Evolutionary conservation across 164 flowering plant species (phyloP).

Genomic region (Kingdonia uniflora): DNA sequence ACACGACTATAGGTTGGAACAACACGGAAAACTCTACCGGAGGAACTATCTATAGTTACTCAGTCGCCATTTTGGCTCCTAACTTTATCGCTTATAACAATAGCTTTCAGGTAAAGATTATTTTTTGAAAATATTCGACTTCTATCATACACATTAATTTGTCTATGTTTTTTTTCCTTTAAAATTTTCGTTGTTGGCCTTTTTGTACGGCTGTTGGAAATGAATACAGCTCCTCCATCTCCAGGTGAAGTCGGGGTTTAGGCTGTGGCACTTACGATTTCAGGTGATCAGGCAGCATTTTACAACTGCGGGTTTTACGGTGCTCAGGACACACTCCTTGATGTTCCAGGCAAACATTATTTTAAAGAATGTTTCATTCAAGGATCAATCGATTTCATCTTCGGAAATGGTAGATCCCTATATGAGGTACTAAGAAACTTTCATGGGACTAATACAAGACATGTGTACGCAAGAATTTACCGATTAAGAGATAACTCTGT

Average conservation of each 20-base stretch:
- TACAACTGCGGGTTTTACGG: too few species aligned
- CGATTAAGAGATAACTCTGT: neutral
- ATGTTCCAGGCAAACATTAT: conserved; percentile 57
- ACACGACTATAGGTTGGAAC: conserved; percentile 59
- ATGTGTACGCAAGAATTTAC: too few species aligned
- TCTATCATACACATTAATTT: neutral
- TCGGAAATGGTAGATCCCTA: too few species aligned
- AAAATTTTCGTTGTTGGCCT: neutral
- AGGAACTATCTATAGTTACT: conserved; percentile 44
- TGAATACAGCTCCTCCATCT: conserved; percentile 69
- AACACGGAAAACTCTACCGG: conserved; percentile 84
- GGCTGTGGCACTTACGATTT: conserved; percentile 63
- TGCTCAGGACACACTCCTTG: conserved; percentile 76
- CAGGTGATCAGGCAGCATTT: conserved; percentile 65
- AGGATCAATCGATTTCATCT: too few species aligned
- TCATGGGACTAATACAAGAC: too few species aligned
- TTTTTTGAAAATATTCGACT: neutral
- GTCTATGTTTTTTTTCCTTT: neutral
- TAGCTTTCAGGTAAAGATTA: conserved; percentile 41
- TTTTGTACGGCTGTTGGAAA: conserved; percentile 2
- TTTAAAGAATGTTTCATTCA: too few species aligned
- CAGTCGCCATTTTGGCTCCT: too few species aligned
- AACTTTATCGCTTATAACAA: too few species aligned
- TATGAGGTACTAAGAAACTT: too few species aligned
- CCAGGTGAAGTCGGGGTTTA: conserved; percentile 63